Evolutionary conservation across 106 monocot genomes (phyloP).

Genomic region (Amphibolis antarctica): DNA sequence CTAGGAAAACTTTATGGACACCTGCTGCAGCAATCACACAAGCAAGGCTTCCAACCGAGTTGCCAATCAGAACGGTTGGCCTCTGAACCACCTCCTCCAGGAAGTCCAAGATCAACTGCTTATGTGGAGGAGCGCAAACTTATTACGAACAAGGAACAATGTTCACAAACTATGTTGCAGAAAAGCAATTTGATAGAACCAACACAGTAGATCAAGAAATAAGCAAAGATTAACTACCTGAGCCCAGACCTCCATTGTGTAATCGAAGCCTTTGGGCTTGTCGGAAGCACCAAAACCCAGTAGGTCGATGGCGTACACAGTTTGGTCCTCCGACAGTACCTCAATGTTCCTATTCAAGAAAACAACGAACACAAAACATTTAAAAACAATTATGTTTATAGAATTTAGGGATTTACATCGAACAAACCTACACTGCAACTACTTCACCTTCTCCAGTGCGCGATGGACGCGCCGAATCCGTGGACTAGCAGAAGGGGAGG

Average conservation of each 20-base stretch:
- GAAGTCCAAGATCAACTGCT: constrained; percentile 89
- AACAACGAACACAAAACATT: too few species aligned
- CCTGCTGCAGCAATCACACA: constrained; percentile 95
- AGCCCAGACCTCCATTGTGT: constrained; percentile 93
- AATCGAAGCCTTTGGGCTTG: constrained; percentile 75
- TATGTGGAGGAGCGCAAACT: too few species aligned
- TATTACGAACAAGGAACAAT: too few species aligned
- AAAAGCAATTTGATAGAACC: too few species aligned
- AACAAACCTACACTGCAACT: too few species aligned
- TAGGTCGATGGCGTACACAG: constrained; percentile 85
- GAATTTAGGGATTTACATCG: too few species aligned
- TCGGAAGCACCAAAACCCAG: constrained; percentile 95
- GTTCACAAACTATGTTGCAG: too few species aligned
- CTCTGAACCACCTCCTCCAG: constrained; percentile 61
- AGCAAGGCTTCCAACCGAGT: constrained; percentile 95
- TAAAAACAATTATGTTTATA: too few species aligned
- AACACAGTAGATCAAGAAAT: too few species aligned
- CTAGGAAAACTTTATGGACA: too few species aligned
- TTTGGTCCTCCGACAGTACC: constrained; percentile 56
- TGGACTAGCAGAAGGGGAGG: constrained; percentile 87
- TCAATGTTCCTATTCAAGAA: constrained; percentile 56
- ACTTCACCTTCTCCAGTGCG: constrained; percentile 73
- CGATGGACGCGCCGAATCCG: constrained; percentile 83
- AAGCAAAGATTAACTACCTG: too few species aligned
- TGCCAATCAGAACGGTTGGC: constrained; percentile 80